Evolutionary conservation across 2,329 filamentous ascomycete species (phyloP), one percentile per base, ranked within the genome.

Genomic region (Trichoderma aggressivum): DNA sequence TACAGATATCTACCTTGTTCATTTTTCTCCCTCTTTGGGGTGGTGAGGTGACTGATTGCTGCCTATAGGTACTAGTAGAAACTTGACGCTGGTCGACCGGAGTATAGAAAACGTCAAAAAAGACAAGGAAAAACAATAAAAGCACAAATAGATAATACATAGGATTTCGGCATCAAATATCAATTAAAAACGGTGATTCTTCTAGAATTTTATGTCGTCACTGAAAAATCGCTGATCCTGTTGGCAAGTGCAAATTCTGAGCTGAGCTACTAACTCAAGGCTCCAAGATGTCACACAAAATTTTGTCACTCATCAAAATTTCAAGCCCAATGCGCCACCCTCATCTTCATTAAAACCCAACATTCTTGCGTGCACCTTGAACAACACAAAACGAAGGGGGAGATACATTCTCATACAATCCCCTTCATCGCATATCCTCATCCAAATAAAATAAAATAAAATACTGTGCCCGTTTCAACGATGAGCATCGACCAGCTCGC

Each of bases 401-500:
- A 21, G 7, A 12, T n/a, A 24, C 56, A 59, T 24, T 32, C 18
- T 28, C 56, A 56, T 16, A n/a, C 16, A 32, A 24, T 58, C 26
- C 47, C 47, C 10, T 7, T 34, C 56, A 34, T 59, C 4, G n/a
- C 24, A 30, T 10, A 58, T 7, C 5, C 18, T 32, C 55, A n/a
- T 58, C 26, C 12, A 58, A 8, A 58, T 30, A 58, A 32, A 32
- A 32, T 2, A 34, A 16, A 2, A 7, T 11, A 21, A 14, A n/a
- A 58, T 11, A 3, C 10, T 32, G n/a, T 34, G 18, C 11, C 56
- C 16, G 47, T 12, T 14, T 24, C 21, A 8, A 53, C 28, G 21
- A 81, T 84, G 82, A 77, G 80, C 39, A 79, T 85, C 60, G 81
- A 85, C 71, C 81, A 85, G 73, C 79, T 86, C 72, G 80, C 80